Conservation (phyloP, 345 rosid genomes). For the Arabis hirsuta region DNA sequence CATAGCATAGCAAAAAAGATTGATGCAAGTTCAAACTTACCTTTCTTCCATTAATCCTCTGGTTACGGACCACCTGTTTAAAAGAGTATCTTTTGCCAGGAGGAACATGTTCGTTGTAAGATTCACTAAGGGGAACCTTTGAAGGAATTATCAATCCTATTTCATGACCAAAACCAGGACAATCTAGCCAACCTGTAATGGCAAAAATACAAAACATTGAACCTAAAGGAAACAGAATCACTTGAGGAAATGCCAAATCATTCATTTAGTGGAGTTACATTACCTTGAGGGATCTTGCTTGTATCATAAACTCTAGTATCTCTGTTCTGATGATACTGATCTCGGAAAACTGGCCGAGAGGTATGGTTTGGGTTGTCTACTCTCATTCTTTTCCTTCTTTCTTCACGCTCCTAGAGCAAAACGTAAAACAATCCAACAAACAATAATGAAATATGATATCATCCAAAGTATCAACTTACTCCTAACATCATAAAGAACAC, state of each 20-base stretch:
- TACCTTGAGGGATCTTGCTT: conserved; percentile 85
- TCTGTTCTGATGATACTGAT: conserved; percentile 51
- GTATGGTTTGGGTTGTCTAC: conserved; percentile 52
- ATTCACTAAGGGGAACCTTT: conserved; percentile 90
- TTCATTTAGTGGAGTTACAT: background rate
- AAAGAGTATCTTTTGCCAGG: conserved; percentile 96
- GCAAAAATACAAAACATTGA: background rate
- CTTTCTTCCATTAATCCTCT: conserved; percentile 69
- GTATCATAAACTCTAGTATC: conserved; percentile 59
- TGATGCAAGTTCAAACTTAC: conserved; percentile 44
- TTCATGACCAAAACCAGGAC: conserved; percentile 84
- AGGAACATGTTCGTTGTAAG: conserved; percentile 72
- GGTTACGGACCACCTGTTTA: conserved; percentile 82
- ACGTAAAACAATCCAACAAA: background rate
- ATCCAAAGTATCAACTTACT: background rate
- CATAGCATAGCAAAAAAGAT: background rate
- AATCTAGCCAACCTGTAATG: conserved; percentile 85
- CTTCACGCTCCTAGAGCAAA: conserved; percentile 82
- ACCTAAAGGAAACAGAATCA: background rate
- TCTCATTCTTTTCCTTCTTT: conserved; percentile 71
- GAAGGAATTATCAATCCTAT: conserved; percentile 78
- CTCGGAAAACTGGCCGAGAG: conserved; percentile 53
- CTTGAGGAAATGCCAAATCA: background rate
- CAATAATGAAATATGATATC: background rate
- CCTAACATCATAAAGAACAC: too few relatives aligned